Evolutionary conservation across 345 rosid species (phyloP).

Genomic region (Gossypium herbaceum): DNA sequence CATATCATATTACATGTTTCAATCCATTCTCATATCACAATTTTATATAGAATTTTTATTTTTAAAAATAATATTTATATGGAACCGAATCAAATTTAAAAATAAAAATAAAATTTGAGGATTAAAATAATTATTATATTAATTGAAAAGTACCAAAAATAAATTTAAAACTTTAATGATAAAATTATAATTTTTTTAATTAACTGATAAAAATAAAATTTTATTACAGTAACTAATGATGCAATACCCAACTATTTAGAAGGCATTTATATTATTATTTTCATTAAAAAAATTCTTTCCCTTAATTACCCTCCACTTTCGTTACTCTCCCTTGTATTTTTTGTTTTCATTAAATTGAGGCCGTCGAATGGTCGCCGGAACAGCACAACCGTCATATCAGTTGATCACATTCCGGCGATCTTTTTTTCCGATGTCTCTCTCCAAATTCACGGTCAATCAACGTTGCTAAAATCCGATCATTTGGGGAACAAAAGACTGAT

Average conservation of each 20-base stretch:
- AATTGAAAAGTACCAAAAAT: no score
- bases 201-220: no score
- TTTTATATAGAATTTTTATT: no score
- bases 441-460: neutral
- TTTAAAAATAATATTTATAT: no score
- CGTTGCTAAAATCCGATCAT: constrained; percentile 4
- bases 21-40: no score
- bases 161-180: no score
- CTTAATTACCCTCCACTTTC: constrained; percentile 23
- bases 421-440: constrained; percentile 10
- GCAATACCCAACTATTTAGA: neutral
- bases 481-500: neutral
- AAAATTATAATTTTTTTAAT: no score
- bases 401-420: constrained; percentile 26
- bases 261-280: neutral
- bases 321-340: neutral
- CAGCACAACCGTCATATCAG: constrained; percentile 19
- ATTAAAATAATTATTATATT: no score
- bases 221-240: no score
- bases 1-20: no score
- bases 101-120: no score
- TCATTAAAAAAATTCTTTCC: neutral
- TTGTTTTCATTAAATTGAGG: constrained; percentile 4
- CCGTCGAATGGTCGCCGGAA: constrained; percentile 23
- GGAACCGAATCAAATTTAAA: no score